A percentile compares a stretch with the other conserved stretches of the same genome.
phyloP scores from a whole-genome alignment of 2,329 filamentous ascomycete genomes.

The Aspergillus candidus region DNA sequence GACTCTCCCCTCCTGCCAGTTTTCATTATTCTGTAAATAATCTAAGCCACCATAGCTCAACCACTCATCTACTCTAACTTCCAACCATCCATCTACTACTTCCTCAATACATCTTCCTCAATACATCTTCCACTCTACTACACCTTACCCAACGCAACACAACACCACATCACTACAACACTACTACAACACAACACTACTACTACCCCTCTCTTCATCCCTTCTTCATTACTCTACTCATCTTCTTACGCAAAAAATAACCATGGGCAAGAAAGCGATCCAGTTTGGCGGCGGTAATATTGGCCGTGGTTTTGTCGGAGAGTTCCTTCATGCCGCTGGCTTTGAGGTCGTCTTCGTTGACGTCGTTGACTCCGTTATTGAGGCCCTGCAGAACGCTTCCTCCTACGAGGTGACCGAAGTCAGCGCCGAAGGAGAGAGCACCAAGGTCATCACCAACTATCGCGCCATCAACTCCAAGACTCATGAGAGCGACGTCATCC shows the following conservation, averaged over 20 bases:
- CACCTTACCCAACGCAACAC: too few species aligned
- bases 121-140: too few species aligned
- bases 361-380: conserved; percentile 78
- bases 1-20: background rate
- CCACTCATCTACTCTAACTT: too few species aligned
- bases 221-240: conserved; percentile 6
- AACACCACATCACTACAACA: background rate
- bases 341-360: conserved; percentile 97
- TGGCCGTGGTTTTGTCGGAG: conserved; percentile 78
- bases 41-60: too few species aligned
- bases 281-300: conserved; percentile 87
- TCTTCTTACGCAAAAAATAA: conserved; percentile 6
- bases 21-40: too few species aligned
- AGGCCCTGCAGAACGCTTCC: conserved; percentile 65
- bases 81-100: too few species aligned
- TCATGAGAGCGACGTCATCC: conserved; percentile 70
- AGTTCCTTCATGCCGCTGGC: conserved; percentile 89
- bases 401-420: conserved; percentile 93
- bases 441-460: conserved; percentile 87
- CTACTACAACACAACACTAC: background rate
- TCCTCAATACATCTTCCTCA: too few species aligned
- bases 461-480: conserved; percentile 92
- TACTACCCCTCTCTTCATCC: background rate
- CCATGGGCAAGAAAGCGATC: conserved; percentile 61
- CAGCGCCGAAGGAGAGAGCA: conserved; percentile 71